Base-by-base conservation (phyloP, 352 stramenopile genomes). In the Phytophthora melonis region DNA sequence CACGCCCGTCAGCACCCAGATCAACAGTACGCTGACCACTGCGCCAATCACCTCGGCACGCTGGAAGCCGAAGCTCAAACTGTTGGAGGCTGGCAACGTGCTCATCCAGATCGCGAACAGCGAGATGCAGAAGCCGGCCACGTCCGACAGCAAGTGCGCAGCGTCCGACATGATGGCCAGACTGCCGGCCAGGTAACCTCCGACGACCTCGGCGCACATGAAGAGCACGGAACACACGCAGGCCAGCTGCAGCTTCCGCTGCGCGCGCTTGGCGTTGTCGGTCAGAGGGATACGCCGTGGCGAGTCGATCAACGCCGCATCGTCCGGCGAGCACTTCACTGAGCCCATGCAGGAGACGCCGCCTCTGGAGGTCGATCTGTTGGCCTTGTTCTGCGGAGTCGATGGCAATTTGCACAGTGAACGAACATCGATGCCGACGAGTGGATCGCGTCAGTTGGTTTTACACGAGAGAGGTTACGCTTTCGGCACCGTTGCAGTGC, bases 31-130 rank as follows among this genome's bases (percentile, higher is more conserved):
- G 10, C 80, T 97, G 39, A 96, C 92, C 23, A 99, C 72, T n/a
- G 97, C 97, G 14, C 94, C 95, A 11, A 99, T 82, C 6, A 98
- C 94, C 71, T 99, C 97, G 3, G 92, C 92, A 27, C 97, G 84
- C 58, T 97, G 91, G 43, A 98, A 94, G 23, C 97, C 97, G 86
- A 96, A 99, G 23, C 91, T 98, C 62, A 93, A 63, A 3, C 75
- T 80, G 41, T 76, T 83, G 54, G 79, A 90, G 21, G 82, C 87
- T 25, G 89, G 89, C 27, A 80, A 50, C 58, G 82, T 80, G 36
- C 62, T 72, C 67, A 88, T 58, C 83, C 86, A 86, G 41, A 91
- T 85, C 19, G 79, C 85, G 59, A 89, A 86, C 4, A 92, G 69
- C 18, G 76, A 86, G 64, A 93, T 92, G 57, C 66, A 80, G 53